Base-by-base conservation (phyloP, 352 stramenopile species). In the Globisporangium viniferum region DNA sequence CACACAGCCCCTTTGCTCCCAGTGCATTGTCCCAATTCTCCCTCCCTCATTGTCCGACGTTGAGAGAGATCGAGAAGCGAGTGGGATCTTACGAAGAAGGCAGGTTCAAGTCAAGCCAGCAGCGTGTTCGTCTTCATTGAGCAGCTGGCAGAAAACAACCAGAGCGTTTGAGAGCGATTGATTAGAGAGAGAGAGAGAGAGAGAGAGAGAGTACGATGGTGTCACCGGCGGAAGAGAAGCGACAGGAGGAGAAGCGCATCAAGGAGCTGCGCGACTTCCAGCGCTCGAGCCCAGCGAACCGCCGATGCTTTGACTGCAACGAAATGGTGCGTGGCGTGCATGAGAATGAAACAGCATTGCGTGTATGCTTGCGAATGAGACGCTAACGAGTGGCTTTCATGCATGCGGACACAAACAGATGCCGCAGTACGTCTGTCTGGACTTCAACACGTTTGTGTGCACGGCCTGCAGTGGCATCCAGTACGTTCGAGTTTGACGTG, bases 401-500 rank as follows among this genome's bases (percentile, higher is more conserved):
- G 2, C 35, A 22, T 68, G 41, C 44, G 8, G 10, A 59, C 33
- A 24, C 53, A 36, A 39, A 58, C 67, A 96, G 89, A 94, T 94
- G 79, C 92, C 92, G 24, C 91, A 98, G 66, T 98, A 97, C 68
- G 79, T 98, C 48, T 95, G 91, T 55, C 73, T 96, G 65, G 92
- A 97, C 69, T 98, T 97, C 77, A 97, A 97, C 71, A 98, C 92
- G 36, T 98, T 98, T 62, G 90, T 98, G n/a, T 98, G 93, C 80
- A 98, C 93, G 27, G 80, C 90, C 1, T 98, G 93, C 74, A 97
- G 91, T 59, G 93, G 93, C 63, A 97, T 98, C 73, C 93, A 98
- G 89, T 96, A 77, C 78, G 88, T 81, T 36, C 7, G 24, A 9
- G 12, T n/a, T 27, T 59, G 15, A 33, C 22, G 3, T 55, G 24